Conservation (phyloP, 352 stramenopile species). For the Peronosclerospora sorghi region DNA sequence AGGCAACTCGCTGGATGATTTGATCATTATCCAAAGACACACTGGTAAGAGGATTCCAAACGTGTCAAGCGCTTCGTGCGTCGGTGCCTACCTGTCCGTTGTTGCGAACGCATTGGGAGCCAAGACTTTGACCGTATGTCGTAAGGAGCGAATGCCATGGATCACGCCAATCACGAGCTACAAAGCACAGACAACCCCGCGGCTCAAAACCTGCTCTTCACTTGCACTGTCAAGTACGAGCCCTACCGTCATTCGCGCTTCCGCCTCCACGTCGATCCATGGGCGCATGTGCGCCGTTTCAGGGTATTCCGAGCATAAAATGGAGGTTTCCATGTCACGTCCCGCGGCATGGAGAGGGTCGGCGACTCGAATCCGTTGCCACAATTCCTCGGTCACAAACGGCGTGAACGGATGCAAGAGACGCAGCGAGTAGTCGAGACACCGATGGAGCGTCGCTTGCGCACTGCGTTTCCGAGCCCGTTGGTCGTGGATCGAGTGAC, state of each 20-base stretch:
- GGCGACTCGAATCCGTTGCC: slow-evolving; percentile 67
- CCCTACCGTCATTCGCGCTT: slow-evolving; percentile 82
- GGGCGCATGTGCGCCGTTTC: slow-evolving; percentile 61
- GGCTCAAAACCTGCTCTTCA: background rate
- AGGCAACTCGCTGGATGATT: slow-evolving; percentile 11
- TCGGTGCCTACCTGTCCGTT: slow-evolving; percentile 15
- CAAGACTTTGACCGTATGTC: slow-evolving; percentile 63
- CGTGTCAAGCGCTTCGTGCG: background rate
- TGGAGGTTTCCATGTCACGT: slow-evolving; percentile 29
- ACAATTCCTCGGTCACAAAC: slow-evolving; percentile 99
- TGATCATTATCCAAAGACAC: background rate
- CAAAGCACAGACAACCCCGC: slow-evolving; percentile 1
- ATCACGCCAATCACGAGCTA: slow-evolving; percentile 84
- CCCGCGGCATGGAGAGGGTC: slow-evolving; percentile 23
- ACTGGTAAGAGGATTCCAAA: background rate
- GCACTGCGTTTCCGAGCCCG: slow-evolving; percentile 58
- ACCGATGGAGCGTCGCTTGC: slow-evolving; percentile 89
- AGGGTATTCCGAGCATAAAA: slow-evolving; percentile 73
- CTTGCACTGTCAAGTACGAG: background rate
- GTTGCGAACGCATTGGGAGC: slow-evolving; percentile 29
- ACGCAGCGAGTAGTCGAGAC: slow-evolving; percentile 91
- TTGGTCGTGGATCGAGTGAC: slow-evolving; percentile 19
- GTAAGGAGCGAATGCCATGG: slow-evolving; percentile 89
- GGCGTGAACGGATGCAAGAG: slow-evolving; percentile 98
- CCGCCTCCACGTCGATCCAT: slow-evolving; percentile 75